Evolutionary conservation across 129 eudicot species (phyloP).

Genomic region (Apium graveolens): DNA sequence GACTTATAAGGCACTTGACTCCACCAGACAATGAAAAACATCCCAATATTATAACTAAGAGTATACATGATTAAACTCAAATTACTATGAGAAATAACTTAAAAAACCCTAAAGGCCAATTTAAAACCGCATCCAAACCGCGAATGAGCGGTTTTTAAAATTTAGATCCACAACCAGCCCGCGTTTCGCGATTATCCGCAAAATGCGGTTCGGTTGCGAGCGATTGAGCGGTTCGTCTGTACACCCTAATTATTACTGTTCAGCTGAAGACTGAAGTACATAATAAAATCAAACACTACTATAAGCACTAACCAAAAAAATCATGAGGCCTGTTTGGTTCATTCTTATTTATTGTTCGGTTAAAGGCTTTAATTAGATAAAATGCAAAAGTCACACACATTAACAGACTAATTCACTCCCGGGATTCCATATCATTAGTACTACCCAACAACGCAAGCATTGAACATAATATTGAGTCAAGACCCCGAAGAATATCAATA

Average conservation of each 20-base stretch:
- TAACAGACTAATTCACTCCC: background rate
- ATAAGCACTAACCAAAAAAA: background rate
- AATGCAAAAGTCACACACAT: background rate
- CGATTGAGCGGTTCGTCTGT: no score
- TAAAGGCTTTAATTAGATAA: background rate
- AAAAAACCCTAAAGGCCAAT: no score
- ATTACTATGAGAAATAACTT: background rate
- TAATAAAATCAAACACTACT: background rate
- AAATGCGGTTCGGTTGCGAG: no score
- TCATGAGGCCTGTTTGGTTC: background rate
- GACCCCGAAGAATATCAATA: no score
- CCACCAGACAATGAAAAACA: background rate
- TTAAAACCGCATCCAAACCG: no score
- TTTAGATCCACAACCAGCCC: no score
- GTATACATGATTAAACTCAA: background rate
- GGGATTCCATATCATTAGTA: no score
- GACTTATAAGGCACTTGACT: background rate
- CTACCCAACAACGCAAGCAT: no score
- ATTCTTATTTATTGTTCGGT: background rate
- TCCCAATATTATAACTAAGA: background rate
- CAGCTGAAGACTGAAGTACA: background rate
- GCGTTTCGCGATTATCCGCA: no score
- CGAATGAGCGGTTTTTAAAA: no score
- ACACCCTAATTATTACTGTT: no score
- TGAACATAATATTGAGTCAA: no score